phyloP scores from a whole-genome alignment of 257 asterid species.

The Ballota nigra region DNA sequence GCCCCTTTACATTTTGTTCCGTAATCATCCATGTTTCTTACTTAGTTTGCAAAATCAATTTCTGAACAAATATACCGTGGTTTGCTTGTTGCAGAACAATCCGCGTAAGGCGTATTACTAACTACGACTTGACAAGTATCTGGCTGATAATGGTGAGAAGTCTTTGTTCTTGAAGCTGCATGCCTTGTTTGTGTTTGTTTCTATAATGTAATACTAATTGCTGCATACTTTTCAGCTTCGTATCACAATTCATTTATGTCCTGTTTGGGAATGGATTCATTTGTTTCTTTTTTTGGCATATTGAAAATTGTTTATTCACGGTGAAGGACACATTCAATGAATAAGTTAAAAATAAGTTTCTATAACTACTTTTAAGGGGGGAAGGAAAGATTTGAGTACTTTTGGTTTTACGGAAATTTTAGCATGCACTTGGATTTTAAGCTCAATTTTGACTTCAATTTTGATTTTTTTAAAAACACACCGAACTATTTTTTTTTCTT shows the following conservation, averaged over 20 bases:
- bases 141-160: background rate
- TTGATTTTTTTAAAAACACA: too few species aligned
- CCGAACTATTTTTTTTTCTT: too few species aligned
- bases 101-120: conserved; percentile 78
- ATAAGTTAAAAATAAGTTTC: too few species aligned
- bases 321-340: background rate
- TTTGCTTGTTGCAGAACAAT: conserved; percentile 57
- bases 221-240: background rate
- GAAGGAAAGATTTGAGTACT: too few species aligned
- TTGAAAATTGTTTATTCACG: background rate
- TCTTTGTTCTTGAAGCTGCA: conserved; percentile 9
- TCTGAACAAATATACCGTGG: background rate
- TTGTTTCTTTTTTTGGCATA: background rate
- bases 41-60: background rate
- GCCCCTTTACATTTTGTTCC: background rate
- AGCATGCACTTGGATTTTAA: too few species aligned
- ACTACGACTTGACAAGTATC: background rate
- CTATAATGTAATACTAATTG: background rate
- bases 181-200: conserved; percentile 7
- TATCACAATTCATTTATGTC: conserved; percentile 9
- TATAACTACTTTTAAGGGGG: too few species aligned
- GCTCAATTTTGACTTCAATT: too few species aligned
- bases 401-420: too few species aligned
- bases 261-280: background rate
- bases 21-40: background rate